Base-by-base conservation (phyloP, 805 yeast species). In the Barnettozyma siamensis region DNA sequence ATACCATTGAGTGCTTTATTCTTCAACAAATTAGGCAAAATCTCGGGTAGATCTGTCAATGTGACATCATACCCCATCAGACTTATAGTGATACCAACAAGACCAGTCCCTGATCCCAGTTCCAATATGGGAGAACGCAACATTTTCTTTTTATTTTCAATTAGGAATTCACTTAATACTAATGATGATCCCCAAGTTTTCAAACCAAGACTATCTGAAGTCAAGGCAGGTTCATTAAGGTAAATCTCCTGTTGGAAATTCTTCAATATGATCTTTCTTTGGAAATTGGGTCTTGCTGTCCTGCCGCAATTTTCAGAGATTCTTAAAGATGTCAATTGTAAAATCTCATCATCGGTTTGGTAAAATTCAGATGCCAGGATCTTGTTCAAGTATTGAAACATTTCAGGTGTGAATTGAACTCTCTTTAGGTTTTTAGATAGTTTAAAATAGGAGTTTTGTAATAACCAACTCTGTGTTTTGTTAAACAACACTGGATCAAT, bases 101-200 rank as follows among this genome's bases (percentile, higher is more conserved):
- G 67, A 0, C 99, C 99, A 0, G 99, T 93, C 0, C 99, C 99
- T 0, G 98, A 72, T 0, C 99, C 99, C n/a, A 93, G 64, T 54
- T 91, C 99, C 23, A 85, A 58, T 19, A 41, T 53, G 4, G 58
- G 72, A 31, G 56, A 62, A 8, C 27, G 6, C 3, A 65, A 35
- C n/a, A 59, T 31, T 1, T 42, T 38, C 2, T 47, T 32, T 9
- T 56, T 53, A 21, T 58, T 50, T 6, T 71, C 58, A 4, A 87
- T 57, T 20, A 83, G 61, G 27, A 72, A 65, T 23, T 64, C 64
- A 3, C 93, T 73, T 19, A 93, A 63, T 6, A 87, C 71, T 20
- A 84, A 63, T 0, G 97, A 78, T 0, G 97, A 84, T 0, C 98
- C 99, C 99, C 99, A 91, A 0, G 99, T 91, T 47, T 91, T 88